phyloP scores from a whole-genome alignment of 1,284 basidiomycete species.

The Melampsora americana region DNA sequence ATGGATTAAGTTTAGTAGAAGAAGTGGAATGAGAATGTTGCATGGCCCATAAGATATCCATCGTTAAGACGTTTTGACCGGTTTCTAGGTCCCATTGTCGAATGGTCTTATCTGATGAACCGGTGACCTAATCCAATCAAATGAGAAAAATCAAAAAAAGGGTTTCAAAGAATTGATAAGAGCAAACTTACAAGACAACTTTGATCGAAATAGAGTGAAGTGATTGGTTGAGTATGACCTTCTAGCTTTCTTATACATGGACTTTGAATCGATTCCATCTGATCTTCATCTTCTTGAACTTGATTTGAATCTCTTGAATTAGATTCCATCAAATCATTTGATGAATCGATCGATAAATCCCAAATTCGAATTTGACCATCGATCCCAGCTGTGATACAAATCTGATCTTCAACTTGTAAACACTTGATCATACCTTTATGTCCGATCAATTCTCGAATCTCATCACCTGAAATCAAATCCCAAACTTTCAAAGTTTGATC shows the following conservation, averaged over 20 bases:
- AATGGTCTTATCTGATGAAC: conserved; percentile 95
- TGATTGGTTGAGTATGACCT: conserved; percentile 88
- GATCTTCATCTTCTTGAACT: conserved; percentile 52
- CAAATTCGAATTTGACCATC: conserved; percentile 81
- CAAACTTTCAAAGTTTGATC: conserved; percentile 69
- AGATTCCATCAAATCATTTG: conserved; percentile 66
- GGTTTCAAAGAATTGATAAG: conserved; percentile 44
- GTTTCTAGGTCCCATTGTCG: conserved; percentile 97
- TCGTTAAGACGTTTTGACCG: conserved; percentile 95
- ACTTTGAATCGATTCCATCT: conserved; percentile 50
- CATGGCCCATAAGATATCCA: conserved; percentile 99
- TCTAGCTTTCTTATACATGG: conserved; percentile 75
- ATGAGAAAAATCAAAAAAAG: neutral
- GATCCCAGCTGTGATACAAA: conserved; percentile 84
- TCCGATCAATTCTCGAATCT: conserved; percentile 74
- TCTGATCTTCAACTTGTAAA: conserved; percentile 85
- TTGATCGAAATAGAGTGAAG: conserved; percentile 90
- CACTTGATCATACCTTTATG: conserved; percentile 77
- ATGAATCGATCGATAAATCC: conserved; percentile 77
- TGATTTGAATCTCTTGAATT: conserved; percentile 59
- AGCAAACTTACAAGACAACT: conserved; percentile 69
- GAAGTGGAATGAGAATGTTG: conserved; percentile 70
- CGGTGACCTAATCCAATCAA: conserved; percentile 68
- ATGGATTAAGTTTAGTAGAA: conserved; percentile 50
- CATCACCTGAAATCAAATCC: conserved; percentile 69